A percentile compares a stretch with the other conserved stretches of the same genome.
Conservation (phyloP, 345 rosid genomes). For the Erodium maritimum region DNA sequence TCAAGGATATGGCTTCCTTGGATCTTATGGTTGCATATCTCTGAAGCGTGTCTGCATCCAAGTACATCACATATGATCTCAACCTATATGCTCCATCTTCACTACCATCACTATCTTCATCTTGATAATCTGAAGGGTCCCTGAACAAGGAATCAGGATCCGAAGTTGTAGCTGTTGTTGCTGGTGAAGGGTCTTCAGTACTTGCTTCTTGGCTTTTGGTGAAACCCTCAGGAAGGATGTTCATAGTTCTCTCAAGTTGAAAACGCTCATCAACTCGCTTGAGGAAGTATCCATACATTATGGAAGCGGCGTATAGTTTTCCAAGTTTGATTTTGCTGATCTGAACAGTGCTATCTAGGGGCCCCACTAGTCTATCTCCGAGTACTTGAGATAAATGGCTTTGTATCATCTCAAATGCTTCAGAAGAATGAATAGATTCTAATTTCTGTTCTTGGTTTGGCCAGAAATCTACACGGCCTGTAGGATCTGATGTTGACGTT, state of each 20-base stretch:
- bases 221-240: slow-evolving; percentile 57
- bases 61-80: slow-evolving; percentile 68
- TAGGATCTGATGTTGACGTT: slow-evolving; percentile 53
- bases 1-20: slow-evolving; percentile 68
- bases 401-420: slow-evolving; percentile 91
- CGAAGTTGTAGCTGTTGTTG: slow-evolving; percentile 50
- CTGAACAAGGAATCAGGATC: slow-evolving; percentile 64
- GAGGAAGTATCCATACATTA: slow-evolving; percentile 84
- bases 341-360: slow-evolving; percentile 54
- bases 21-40: slow-evolving; percentile 85
- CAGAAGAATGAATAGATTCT: slow-evolving; percentile 77
- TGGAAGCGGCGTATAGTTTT: slow-evolving; percentile 81
- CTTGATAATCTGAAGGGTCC: slow-evolving; percentile 32
- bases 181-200: slow-evolving; percentile 33
- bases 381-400: slow-evolving; percentile 69
- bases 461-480: slow-evolving; percentile 80
- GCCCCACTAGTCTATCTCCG: slow-evolving; percentile 64
- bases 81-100: slow-evolving; percentile 40
- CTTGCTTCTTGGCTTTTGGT: slow-evolving; percentile 26
- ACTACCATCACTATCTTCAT: slow-evolving; percentile 8
- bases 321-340: slow-evolving; percentile 88
- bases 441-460: slow-evolving; percentile 83
- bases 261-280: slow-evolving; percentile 81
- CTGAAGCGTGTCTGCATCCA: slow-evolving; percentile 85
- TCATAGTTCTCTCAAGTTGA: slow-evolving; percentile 84